Evolutionary conservation across 169 alveolate species (phyloP).

Genomic region (Plasmodium knowlesi): DNA sequence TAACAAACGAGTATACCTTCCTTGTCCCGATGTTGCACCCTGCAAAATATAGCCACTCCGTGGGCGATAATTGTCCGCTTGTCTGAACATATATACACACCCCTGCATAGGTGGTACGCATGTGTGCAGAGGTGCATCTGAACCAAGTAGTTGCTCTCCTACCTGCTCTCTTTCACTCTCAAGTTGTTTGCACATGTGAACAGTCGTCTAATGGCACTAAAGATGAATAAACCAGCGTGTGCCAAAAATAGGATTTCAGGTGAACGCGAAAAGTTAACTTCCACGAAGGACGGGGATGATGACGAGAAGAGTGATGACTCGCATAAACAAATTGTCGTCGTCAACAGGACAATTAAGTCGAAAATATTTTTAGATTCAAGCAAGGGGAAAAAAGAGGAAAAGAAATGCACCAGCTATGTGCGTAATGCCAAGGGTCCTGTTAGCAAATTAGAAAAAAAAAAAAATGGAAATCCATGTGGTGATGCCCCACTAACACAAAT

Average conservation of each 20-base stretch:
- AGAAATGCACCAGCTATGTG: not conserved
- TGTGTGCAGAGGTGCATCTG: not conserved
- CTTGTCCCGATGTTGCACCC: not conserved
- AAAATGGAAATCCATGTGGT: not conserved
- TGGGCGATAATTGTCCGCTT: not conserved
- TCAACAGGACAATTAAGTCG: constrained; percentile 52
- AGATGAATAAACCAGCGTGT: constrained; percentile 6
- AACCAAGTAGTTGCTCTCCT: not conserved
- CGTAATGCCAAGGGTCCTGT: not conserved
- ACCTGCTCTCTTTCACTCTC: not conserved
- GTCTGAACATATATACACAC: not conserved
- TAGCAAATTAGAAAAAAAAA: constrained; percentile 6
- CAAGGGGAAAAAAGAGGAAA: not conserved
- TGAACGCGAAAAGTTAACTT: not conserved
- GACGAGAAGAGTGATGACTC: constrained; percentile 50
- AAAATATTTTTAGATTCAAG: constrained; percentile 22
- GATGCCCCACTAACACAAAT: not conserved
- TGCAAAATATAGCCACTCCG: not conserved
- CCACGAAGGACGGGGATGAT: not conserved
- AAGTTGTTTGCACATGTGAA: not conserved
- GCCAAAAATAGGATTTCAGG: constrained; percentile 1
- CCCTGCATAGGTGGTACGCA: not conserved
- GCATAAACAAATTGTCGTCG: constrained; percentile 45
- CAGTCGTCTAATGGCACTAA: not conserved
- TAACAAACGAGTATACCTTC: not conserved